Evolutionary conservation across 2,329 filamentous ascomycete genomes (phyloP).

Genomic region (Exophiala phaeomuriformis): DNA sequence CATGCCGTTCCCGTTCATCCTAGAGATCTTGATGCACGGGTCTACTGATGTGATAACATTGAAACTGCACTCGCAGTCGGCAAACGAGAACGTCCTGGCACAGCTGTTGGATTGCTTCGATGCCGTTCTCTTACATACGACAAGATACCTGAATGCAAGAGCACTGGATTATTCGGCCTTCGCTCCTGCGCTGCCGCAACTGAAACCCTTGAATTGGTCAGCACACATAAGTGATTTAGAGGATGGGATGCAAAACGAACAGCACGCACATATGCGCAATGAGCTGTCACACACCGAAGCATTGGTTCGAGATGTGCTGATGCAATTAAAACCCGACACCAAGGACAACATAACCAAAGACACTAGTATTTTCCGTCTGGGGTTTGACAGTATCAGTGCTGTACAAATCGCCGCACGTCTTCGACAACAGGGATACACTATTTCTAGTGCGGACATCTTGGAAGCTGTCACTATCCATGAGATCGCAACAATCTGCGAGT

Average conservation of each 20-base stretch:
- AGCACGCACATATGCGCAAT: not conserved
- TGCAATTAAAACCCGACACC: slow-evolving; percentile 8
- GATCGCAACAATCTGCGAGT: slow-evolving; percentile 20
- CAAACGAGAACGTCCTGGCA: slow-evolving; percentile 7
- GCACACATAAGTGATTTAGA: not conserved
- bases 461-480: slow-evolving; percentile 39
- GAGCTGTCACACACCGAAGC: slow-evolving; percentile 2
- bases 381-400: slow-evolving; percentile 83
- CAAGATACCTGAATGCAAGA: slow-evolving; percentile 19
- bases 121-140: slow-evolving; percentile 33
- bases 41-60: slow-evolving; percentile 49
- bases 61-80: slow-evolving; percentile 54
- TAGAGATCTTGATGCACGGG: slow-evolving; percentile 60
- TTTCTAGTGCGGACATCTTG: slow-evolving; percentile 68
- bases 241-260: not conserved
- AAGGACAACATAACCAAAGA: slow-evolving; percentile 24
- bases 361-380: slow-evolving; percentile 78
- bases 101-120: slow-evolving; percentile 29
- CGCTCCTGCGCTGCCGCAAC: slow-evolving; percentile 1
- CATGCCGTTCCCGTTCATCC: slow-evolving; percentile 64
- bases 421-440: slow-evolving; percentile 49
- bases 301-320: slow-evolving; percentile 10
- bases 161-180: slow-evolving; percentile 11
- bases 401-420: slow-evolving; percentile 66
- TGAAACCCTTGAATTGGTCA: not conserved